phyloP scores from a whole-genome alignment of 208 protist genomes.

The Angomonas ambiguus region DNA sequence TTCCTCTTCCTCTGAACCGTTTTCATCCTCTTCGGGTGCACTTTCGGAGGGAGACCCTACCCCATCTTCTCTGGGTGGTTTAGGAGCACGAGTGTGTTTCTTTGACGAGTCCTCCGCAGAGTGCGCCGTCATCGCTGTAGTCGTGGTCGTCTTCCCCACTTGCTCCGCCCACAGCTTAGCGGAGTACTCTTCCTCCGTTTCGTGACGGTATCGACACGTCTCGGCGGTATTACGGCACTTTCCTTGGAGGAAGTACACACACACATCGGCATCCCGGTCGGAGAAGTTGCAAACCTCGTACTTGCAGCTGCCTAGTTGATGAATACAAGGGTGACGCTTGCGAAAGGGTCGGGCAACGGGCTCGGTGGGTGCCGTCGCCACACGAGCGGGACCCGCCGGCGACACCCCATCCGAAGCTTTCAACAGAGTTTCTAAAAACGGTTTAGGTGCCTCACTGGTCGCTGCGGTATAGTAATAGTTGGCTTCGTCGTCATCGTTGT shows the following conservation, averaged over 20 bases:
- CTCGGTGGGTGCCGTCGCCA: not conserved
- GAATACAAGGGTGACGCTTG: constrained; percentile 59
- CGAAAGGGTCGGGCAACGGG: not conserved
- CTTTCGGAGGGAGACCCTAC: not conserved
- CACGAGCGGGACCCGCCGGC: not conserved
- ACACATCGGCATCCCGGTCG: constrained; percentile 64
- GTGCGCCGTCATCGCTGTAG: not conserved
- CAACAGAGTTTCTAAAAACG: constrained; percentile 26
- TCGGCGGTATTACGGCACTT: constrained; percentile 36
- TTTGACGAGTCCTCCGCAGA: no score
- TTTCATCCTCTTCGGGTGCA: not conserved
- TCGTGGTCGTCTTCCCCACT: not conserved
- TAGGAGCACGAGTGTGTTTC: no score
- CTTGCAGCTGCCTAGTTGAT: constrained; percentile 68
- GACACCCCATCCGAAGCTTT: not conserved
- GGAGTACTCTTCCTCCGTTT: constrained; percentile 40
- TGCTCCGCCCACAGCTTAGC: constrained; percentile 8
- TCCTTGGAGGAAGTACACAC: constrained; percentile 58
- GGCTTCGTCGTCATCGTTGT: not conserved
- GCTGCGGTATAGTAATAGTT: not conserved
- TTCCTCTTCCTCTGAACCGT: no score
- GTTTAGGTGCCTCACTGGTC: constrained; percentile 8
- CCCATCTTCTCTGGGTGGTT: no score
- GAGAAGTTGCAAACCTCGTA: constrained; percentile 51
- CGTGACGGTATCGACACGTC: constrained; percentile 61